Base-by-base conservation (phyloP, 2,329 filamentous ascomycete species). In the Fusarium sarcochroum region DNA sequence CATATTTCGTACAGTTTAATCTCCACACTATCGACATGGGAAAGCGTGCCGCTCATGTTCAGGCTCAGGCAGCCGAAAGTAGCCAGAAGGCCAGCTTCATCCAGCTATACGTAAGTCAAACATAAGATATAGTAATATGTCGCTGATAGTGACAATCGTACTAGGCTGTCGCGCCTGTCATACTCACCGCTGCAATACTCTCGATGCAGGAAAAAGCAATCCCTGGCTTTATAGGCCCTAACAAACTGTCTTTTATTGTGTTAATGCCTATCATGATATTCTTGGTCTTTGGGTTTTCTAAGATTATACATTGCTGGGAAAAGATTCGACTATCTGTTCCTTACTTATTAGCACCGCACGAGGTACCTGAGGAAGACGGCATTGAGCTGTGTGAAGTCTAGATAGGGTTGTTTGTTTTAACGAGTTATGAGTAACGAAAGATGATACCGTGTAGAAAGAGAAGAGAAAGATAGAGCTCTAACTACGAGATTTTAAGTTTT, bases 181-280 rank as follows among this genome's bases (percentile, higher is more conserved):
- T 44, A 0, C 27, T 68, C 1, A 52, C 64, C 20, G 55, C 64
- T 0, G 18, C 50, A 1, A 63, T 65, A 18, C 37, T 69, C 1
- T 69, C 66, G 1, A 69, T 68, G 64, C 51, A 69, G 1, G 64
- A 62, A 23, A 51, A 54, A 5, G 66, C 60, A 0, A 68, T 69
- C 3, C 66, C 55, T 2, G 8, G 21, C 2, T 23, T 60, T 1
- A 3, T 69, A 1, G 51, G 48, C 0, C 60, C 55, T 1, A 65
- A 25, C 7, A 44, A 50, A 2, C 7, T 32, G 0, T 68, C 66
- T 0, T 68, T 68, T 6, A 17, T 57, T 5, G 2, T 66, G 0
- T 4, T 66, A 18, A 21, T 50, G 2, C 45, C 27, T 1, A 10
- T 52, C 1, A 6, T 63, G 7, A 15, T 32, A 1, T 2, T 63